Conservation (phyloP, 148 eudicot genomes). For the Salicornia ramosissima region DNA sequence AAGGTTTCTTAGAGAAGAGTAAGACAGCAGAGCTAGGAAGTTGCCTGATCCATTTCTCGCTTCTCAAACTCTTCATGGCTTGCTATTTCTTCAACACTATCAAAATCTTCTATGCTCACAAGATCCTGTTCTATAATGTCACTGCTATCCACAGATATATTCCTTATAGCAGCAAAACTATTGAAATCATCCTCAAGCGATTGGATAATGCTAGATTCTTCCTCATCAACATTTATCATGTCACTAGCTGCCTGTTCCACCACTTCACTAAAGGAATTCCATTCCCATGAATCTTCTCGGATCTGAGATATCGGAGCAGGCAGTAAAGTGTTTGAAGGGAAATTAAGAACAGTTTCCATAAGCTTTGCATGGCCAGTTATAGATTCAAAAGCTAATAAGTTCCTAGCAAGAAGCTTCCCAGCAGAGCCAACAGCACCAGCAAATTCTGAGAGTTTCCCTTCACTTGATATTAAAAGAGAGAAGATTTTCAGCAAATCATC, state of each 20-base stretch:
- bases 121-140: conserved; percentile 35
- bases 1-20: conserved; percentile 1
- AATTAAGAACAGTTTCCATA: conserved; percentile 64
- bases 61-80: conserved; percentile 71
- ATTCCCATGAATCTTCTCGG: conserved; percentile 66
- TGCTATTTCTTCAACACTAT: conserved; percentile 54
- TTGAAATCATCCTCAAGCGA: conserved; percentile 57
- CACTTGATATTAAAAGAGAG: conserved; percentile 50
- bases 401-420: conserved; percentile 73
- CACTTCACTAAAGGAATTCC: conserved; percentile 55
- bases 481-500: conserved; percentile 64
- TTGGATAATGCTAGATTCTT: conserved; percentile 46
- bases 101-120: conserved; percentile 61
- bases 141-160: conserved; percentile 31
- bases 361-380: conserved; percentile 63
- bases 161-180: conserved; percentile 20
- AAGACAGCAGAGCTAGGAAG: conserved; percentile 5
- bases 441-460: conserved; percentile 57
- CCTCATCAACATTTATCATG: conserved; percentile 24
- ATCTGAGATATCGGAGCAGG: conserved; percentile 61
- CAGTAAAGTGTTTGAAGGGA: conserved; percentile 71
- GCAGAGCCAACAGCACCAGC: conserved; percentile 65
- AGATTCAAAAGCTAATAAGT: conserved; percentile 78
- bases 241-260: conserved; percentile 32
- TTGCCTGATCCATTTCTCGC: conserved; percentile 73